phyloP scores from a whole-genome alignment of 768 basidiomycete genomes.

The Boletus pseudo-olivaceus region DNA sequence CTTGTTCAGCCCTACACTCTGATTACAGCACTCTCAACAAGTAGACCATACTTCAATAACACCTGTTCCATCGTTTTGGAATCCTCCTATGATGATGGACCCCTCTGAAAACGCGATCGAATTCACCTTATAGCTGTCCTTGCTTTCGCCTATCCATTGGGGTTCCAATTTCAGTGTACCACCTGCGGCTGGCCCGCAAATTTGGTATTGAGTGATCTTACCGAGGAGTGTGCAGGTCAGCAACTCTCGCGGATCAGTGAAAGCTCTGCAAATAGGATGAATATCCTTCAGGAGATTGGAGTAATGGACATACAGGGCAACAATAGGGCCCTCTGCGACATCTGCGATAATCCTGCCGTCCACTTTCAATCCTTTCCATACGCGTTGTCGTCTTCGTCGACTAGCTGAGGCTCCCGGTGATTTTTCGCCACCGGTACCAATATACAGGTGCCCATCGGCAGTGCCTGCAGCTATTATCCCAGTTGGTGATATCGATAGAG shows the following conservation, averaged over 20 bases:
- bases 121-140: slow-evolving; percentile 60
- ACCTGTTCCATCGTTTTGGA: slow-evolving; percentile 55
- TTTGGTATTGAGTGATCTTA: slow-evolving; percentile 45
- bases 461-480: slow-evolving; percentile 69
- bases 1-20: neutral
- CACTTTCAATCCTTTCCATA: slow-evolving; percentile 67
- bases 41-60: slow-evolving; percentile 57
- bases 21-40: slow-evolving; percentile 3
- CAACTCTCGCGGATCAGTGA: slow-evolving; percentile 44
- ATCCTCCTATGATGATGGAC: slow-evolving; percentile 58
- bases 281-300: neutral
- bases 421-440: slow-evolving; percentile 69
- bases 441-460: slow-evolving; percentile 70
- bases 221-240: slow-evolving; percentile 63
- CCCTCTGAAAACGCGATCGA: slow-evolving; percentile 47
- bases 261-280: slow-evolving; percentile 39
- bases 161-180: slow-evolving; percentile 41
- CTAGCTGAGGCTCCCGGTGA: slow-evolving; percentile 12
- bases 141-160: slow-evolving; percentile 45
- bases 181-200: slow-evolving; percentile 38
- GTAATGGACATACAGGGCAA: slow-evolving; percentile 51
- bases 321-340: slow-evolving; percentile 71
- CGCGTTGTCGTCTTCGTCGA: slow-evolving; percentile 55
- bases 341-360: slow-evolving; percentile 45
- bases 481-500: slow-evolving; percentile 51